These are phyloP conservation scores for Arthrobotrys entomopaga DNA, from an alignment of 2,329 filamentous ascomycete genomes.

Conservation along the genomic window DNA sequence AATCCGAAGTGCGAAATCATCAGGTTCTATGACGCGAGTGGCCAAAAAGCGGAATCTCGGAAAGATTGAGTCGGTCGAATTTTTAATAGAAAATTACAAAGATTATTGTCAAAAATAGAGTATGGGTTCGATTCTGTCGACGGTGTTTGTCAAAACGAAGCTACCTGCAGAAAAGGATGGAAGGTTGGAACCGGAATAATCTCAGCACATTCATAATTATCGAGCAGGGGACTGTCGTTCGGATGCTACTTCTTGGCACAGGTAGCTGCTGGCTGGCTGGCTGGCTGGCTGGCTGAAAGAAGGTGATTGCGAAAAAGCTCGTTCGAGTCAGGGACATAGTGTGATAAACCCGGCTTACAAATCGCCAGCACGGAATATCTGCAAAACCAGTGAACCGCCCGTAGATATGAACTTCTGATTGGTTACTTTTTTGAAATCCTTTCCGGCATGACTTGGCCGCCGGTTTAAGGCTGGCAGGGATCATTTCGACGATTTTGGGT, in stretches of 20 bases:
- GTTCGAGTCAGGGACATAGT: constrained; percentile 44
- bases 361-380: constrained; percentile 17
- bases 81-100: constrained; percentile 7
- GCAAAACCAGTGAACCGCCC: not conserved
- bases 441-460: constrained; percentile 21
- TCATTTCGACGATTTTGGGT: constrained; percentile 10
- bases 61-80: not conserved
- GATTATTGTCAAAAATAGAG: constrained; percentile 14
- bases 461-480: constrained; percentile 19
- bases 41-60: not conserved
- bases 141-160: not conserved
- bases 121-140: not conserved
- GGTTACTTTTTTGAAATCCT: constrained; percentile 4
- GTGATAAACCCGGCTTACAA: constrained; percentile 43
- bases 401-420: constrained; percentile 26
- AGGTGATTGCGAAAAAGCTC: not conserved
- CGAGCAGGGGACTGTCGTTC: constrained; percentile 7
- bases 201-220: constrained; percentile 30
- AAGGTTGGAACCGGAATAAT: not conserved
- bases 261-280: constrained; percentile 2
- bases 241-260: constrained; percentile 27
- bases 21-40: constrained; percentile 10
- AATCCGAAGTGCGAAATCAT: constrained; percentile 21
- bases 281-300: not conserved
- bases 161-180: not conserved